A percentile compares a stretch with the other conserved stretches of the same genome.
Evolutionary conservation across 768 basidiomycete genomes (phyloP).

Genomic region (Cystobasidium ongulense): DNA sequence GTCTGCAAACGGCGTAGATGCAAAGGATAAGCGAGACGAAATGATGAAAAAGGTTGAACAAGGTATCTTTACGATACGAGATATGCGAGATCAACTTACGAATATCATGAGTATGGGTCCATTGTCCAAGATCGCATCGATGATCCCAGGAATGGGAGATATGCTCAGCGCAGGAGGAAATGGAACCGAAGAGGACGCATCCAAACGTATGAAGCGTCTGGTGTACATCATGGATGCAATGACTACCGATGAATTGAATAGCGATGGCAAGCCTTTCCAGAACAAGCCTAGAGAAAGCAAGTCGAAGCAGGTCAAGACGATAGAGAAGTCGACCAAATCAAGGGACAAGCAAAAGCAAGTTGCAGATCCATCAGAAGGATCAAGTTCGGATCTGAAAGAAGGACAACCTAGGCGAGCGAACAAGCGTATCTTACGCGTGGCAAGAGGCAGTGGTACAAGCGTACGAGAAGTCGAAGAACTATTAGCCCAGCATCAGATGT

Average conservation of each 20-base stretch:
- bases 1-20: conserved; percentile 48
- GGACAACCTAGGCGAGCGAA: conserved; percentile 57
- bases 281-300: conserved; percentile 59
- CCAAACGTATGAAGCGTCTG: conserved; percentile 86
- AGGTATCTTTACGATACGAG: conserved; percentile 90
- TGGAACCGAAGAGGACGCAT: conserved; percentile 70
- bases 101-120: conserved; percentile 99
- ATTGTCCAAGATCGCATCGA: conserved; percentile 92
- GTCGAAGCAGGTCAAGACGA: not conserved
- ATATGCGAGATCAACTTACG: conserved; percentile 94
- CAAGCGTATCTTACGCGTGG: conserved; percentile 81
- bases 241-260: conserved; percentile 86
- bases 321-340: conserved; percentile 12
- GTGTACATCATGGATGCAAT: conserved; percentile 98
- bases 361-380: conserved; percentile 53
- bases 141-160: conserved; percentile 94
- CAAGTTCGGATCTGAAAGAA: not conserved
- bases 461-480: conserved; percentile 97
- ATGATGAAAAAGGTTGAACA: conserved; percentile 96
- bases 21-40: conserved; percentile 89
- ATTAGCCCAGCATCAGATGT: conserved; percentile 93
- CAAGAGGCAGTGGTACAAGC: conserved; percentile 83
- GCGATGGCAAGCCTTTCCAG: conserved; percentile 74
- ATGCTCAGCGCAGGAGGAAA: conserved; percentile 60
- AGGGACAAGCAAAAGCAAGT: conserved; percentile 44